These are phyloP conservation scores for Naganishia cerealis DNA, from an alignment of 1,284 basidiomycete species.

Conservation along the genomic window DNA sequence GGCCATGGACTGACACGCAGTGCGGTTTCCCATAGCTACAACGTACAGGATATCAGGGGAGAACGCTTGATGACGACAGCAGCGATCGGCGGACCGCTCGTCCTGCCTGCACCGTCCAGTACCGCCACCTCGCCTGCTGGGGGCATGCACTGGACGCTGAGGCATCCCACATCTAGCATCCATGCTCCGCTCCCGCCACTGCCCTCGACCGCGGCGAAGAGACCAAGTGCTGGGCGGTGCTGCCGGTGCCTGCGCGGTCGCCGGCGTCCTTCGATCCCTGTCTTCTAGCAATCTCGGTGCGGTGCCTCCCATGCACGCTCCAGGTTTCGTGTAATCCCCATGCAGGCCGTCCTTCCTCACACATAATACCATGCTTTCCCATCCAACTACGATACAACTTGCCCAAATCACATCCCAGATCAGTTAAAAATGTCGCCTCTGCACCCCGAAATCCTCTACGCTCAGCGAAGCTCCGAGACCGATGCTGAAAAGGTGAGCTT, in stretches of 20 bases:
- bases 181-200: too few species aligned
- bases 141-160: too few species aligned
- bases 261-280: too few species aligned
- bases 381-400: background rate
- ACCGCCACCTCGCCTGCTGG: too few species aligned
- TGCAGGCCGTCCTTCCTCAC: background rate
- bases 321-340: background rate
- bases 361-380: background rate
- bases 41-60: too few species aligned
- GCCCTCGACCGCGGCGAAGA: too few species aligned
- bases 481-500: slow-evolving; percentile 67
- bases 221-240: too few species aligned
- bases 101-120: too few species aligned
- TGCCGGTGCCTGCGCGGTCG: too few species aligned
- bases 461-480: slow-evolving; percentile 73
- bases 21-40: background rate
- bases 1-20: too few species aligned
- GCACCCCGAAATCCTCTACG: slow-evolving; percentile 87
- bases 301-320: slow-evolving; percentile 7
- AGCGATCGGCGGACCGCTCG: slow-evolving; percentile 8
- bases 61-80: slow-evolving; percentile 11
- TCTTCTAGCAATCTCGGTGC: slow-evolving; percentile 15
- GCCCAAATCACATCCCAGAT: background rate
- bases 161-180: too few species aligned
- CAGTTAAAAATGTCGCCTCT: slow-evolving; percentile 46